Base-by-base conservation (phyloP, 1,139 yeast species). In the Scheffersomyces titani region DNA sequence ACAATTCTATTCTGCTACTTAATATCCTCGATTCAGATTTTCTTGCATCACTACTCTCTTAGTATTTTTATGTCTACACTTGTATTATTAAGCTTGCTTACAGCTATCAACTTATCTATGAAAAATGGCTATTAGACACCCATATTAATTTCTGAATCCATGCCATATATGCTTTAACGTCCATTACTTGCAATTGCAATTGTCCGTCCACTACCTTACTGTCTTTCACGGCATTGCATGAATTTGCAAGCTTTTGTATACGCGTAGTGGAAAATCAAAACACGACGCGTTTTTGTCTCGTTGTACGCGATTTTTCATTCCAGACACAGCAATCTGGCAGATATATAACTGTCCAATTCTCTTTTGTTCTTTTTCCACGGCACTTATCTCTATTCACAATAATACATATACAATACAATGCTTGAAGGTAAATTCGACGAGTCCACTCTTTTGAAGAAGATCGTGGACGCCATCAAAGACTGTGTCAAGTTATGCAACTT, bases 391-490 rank as follows among this genome's bases (percentile, higher is more conserved):
- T 46, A 46, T 19, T 46, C 46, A 18, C 19, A 46, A 49, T 51
- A 22, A 22, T 46, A 47, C 5, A 30, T 30, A 30, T 30, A 52
- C 16, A 11, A 6, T 50, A 59, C 58, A 62, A 94, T 94, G 98
- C 87, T 94, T 81, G 99, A 94, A 86, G 99, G 98, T 65, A 92
- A 92, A 81, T 90, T 94, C 67, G 94, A 89, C 69, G 93, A 92
- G 80, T 97, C 99, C 60, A 84, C 93, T 60, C 84, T 92, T 67
- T 85, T 96, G 72, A 94, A 94, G 77, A 92, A 90, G 83, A 87
- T 92, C 69, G 89, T 92, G 69, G 98, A 94, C 67, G 87, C 98
- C 58, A 89, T 92, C 72, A 90, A 92, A 72, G 99, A 94, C 70
- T 88, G 96, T 71, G 97, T 94, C 62, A 90, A 90, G 70, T 83